Evolutionary conservation across 371 early-diverging fungal species (phyloP), one percentile per base, ranked within the genome.

Genomic region (Umbelopsis sp.): DNA sequence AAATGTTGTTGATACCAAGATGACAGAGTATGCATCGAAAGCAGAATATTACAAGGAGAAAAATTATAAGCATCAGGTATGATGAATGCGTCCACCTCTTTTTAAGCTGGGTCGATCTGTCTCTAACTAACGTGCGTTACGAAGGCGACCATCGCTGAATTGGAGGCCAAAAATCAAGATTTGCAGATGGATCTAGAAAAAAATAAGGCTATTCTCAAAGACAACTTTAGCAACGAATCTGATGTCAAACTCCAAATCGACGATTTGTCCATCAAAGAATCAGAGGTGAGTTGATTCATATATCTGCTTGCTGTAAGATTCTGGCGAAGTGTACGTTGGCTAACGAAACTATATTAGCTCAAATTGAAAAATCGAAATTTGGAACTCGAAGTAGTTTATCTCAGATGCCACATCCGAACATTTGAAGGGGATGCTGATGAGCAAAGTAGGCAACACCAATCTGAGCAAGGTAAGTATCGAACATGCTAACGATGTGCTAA

Each of bases 41-140:
- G 37, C 57, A 18, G 57, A 57, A 35, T 57, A 57, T n/a, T 57
- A 57, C 18, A 57, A 35, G 29, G 57, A 57, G 18, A 29, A 18
- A 57, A 37, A 35, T 35, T 35, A 57, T n/a, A 57, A 35, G 18
- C 29, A 24, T 0, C 57, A 57, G 57, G 57, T 57, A 57, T 8
- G 4, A 18, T 16, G 0, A 37, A 3, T 16, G 18, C 29, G 4
- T 32, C 2, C 51, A 52, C 8, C 14, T 37, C 12, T 8, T 9
- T 12, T 25, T 51, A 22, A 25, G 29, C 1, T 7, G 41, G 22
- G 22, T 1, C 50, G 25, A 5, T 8, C 22, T 51, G 24, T 9
- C 20, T 20, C 24, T 14, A 51, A 57, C 29, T 5, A 3, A 6
- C 5, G 29, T 18, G 11, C 14, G 29, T 18, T 11, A 4, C 18